A percentile compares a stretch with the other conserved stretches of the same genome.
Evolutionary conservation across 208 protist species (phyloP).

Genomic region (Acanthamoeba quina): DNA sequence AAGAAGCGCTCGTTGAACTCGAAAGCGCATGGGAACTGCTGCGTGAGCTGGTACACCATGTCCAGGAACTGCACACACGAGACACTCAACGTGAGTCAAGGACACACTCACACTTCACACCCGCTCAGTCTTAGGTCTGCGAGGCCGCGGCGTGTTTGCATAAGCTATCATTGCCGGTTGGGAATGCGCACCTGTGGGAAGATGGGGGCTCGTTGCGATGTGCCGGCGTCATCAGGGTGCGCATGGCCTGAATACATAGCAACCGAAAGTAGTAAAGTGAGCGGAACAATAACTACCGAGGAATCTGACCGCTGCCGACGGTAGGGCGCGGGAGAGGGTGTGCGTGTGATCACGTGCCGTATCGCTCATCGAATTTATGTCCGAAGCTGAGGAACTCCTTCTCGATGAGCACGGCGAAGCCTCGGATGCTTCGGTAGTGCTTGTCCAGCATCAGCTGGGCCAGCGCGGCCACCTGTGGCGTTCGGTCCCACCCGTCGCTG

Average conservation of each 20-base stretch:
- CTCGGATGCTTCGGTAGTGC: slow-evolving; percentile 92
- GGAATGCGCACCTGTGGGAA: slow-evolving; percentile 91
- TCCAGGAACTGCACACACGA: slow-evolving; percentile 91
- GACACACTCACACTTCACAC: no score
- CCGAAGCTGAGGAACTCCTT: slow-evolving; percentile 95
- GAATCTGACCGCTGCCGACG: not conserved
- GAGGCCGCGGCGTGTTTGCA: not conserved
- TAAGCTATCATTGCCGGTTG: not conserved
- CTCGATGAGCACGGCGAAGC: slow-evolving; percentile 92
- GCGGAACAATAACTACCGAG: not conserved
- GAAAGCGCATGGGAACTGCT: slow-evolving; percentile 95
- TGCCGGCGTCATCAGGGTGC: not conserved
- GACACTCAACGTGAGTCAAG: no score
- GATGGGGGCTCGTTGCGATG: slow-evolving; percentile 90
- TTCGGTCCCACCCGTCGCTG: slow-evolving; percentile 93
- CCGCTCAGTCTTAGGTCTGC: no score
- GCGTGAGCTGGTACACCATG: slow-evolving; percentile 94
- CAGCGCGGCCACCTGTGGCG: slow-evolving; percentile 91
- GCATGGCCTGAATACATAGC: not conserved
- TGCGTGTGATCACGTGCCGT: not conserved
- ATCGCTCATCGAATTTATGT: slow-evolving; percentile 73
- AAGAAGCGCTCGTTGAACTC: slow-evolving; percentile 95
- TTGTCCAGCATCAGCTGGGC: slow-evolving; percentile 93
- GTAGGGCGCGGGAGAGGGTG: not conserved
- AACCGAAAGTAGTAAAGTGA: not conserved